Conservation (phyloP, 2,329 filamentous ascomycete species). For the Beauveria bassiana region DNA sequence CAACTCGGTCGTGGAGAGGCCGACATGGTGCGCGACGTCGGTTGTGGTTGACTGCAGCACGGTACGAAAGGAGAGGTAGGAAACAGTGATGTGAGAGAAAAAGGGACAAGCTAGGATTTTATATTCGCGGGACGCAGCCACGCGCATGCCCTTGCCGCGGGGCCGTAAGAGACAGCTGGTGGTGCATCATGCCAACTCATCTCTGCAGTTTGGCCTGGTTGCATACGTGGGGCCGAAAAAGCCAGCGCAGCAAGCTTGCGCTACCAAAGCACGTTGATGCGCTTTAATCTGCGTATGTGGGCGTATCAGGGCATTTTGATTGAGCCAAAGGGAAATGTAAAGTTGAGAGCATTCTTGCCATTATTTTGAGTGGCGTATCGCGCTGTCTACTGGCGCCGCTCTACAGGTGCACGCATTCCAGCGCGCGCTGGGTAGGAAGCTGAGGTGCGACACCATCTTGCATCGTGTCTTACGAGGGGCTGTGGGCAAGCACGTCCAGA, state of each 20-base stretch:
- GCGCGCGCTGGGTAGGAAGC: neutral
- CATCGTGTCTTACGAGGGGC: neutral
- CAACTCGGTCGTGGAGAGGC: neutral
- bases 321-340: neutral
- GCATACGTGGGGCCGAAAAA: constrained; percentile 10
- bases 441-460: neutral
- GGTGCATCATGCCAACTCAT: constrained; percentile 13
- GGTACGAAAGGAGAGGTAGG: neutral
- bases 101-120: neutral
- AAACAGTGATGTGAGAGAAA: neutral
- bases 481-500: neutral
- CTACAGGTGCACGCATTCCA: neutral
- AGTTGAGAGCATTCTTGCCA: neutral
- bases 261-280: neutral
- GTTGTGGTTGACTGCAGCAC: neutral
- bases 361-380: neutral
- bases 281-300: neutral
- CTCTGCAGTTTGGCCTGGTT: constrained; percentile 10
- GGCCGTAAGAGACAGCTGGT: constrained; percentile 10
- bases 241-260: constrained; percentile 8
- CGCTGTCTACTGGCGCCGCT: neutral
- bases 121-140: constrained; percentile 4
- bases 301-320: neutral
- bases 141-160: neutral
- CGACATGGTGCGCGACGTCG: neutral